Evolutionary conservation across 768 basidiomycete genomes (phyloP).

Genomic region (Agrocybe praecox): DNA sequence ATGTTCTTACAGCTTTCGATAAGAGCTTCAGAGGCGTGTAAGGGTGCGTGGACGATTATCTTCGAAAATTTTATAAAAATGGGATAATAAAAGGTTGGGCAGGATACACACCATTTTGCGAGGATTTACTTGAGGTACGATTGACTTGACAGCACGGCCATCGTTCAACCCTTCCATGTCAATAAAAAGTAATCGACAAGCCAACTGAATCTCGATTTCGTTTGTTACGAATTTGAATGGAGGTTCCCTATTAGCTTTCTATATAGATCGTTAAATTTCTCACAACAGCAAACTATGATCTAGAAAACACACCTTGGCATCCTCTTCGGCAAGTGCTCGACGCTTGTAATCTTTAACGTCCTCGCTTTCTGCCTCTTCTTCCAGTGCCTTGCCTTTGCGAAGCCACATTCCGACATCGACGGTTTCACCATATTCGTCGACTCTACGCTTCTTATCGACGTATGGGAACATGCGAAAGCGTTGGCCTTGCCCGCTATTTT

Average conservation of each 20-base stretch:
- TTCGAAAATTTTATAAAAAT: conserved; percentile 29
- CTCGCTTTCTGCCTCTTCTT: conserved; percentile 86
- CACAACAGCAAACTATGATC: conserved; percentile 2
- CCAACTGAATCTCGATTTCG: conserved; percentile 74
- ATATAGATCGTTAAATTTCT: conserved; percentile 4
- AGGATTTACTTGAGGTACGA: conserved; percentile 95
- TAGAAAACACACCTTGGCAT: conserved; percentile 64
- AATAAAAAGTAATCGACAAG: conserved; percentile 87
- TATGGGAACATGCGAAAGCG: conserved; percentile 98
- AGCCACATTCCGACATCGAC: conserved; percentile 97
- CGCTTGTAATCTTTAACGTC: conserved; percentile 74
- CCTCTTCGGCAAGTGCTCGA: conserved; percentile 72
- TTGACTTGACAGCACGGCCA: conserved; percentile 94
- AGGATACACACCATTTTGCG: conserved; percentile 77
- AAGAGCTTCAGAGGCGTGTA: conserved; percentile 67
- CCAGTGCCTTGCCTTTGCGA: conserved; percentile 86
- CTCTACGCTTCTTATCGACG: conserved; percentile 87
- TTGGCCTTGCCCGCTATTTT: conserved; percentile 70
- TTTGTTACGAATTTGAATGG: conserved; percentile 91
- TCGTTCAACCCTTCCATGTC: conserved; percentile 98
- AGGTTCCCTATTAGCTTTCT: conserved; percentile 80
- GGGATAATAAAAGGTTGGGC: neutral
- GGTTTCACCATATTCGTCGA: conserved; percentile 95
- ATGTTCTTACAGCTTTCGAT: conserved; percentile 82
- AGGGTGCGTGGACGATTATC: conserved; percentile 87